Evolutionary conservation across 306 rosid species (phyloP), one percentile per base, ranked within the genome.

Genomic region (Prunus campanulata): DNA sequence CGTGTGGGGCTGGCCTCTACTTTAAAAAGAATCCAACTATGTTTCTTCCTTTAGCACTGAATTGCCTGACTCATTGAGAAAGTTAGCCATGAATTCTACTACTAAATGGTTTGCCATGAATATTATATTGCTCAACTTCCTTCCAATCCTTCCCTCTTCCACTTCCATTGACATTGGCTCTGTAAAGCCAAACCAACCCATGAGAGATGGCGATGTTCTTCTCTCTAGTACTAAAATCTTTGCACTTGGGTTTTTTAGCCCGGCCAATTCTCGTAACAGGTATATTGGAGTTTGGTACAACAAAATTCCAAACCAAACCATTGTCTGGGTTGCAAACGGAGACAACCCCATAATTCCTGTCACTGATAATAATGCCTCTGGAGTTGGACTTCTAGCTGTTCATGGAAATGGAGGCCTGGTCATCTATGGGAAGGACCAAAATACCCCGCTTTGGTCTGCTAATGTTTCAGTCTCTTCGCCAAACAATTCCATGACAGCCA

Each of bases 281-380:
- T 80, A 81, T 16, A 74, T 69, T 13, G 96, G 93, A 19, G 79
- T 92, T 46, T 86, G 96, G 96, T 92, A 87, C 71, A 3, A 75
- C 68, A 76, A 50, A 27, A 24, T 75, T 44, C 63, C 77, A 3
- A 18, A 11, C 9, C 19, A 74, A 77, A 86, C 88, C 30, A 46
- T 86, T 8, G 91, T 92, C 14, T 92, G 97, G 97, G 86, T 90
- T 57, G 91, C 96, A 14, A 92, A 90, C 72, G 78, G 86, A 76
- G 81, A 88, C 72, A 50, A 1, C 64, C 90, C 89, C 4, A 66
- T 13, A 82, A 79, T 51, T 44, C 71, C 64, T 74, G 44, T 39
- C 9, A 39, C 9, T 39, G 44, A 39, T 39, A 39, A 39, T 39
- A 39, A 39, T 39, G 44, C 44, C 44, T 39, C 44, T 39, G 44